These are phyloP conservation scores for Ceratocystis alfenasii DNA, from an alignment of 2,329 filamentous ascomycete genomes.

Conservation along the genomic window DNA sequence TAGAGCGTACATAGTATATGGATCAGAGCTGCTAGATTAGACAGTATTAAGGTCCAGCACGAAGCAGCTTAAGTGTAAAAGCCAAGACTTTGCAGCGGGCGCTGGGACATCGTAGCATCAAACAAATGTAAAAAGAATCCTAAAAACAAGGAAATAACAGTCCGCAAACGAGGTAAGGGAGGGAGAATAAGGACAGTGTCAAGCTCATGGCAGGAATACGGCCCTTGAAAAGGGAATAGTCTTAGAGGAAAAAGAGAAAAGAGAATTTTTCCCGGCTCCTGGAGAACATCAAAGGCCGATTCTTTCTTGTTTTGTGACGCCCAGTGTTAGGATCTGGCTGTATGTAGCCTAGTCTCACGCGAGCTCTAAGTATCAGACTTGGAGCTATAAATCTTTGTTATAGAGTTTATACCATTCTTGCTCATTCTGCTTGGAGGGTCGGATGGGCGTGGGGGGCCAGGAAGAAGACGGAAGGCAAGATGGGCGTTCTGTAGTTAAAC, in stretches of 20 bases:
- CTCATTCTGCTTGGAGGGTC: too few species aligned
- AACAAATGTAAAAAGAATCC: not conserved
- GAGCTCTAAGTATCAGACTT: not conserved
- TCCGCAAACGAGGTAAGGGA: not conserved
- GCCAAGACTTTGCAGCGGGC: slow-evolving; percentile 3
- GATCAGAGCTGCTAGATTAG: too few species aligned
- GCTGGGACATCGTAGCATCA: not conserved
- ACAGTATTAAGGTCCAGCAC: not conserved
- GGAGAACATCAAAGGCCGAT: not conserved
- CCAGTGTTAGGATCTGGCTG: not conserved
- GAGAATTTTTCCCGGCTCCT: not conserved
- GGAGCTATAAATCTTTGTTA: not conserved
- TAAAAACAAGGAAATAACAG: not conserved
- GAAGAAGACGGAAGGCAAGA: too few species aligned
- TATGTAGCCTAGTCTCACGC: not conserved
- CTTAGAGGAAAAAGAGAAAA: not conserved
- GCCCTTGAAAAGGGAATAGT: not conserved
- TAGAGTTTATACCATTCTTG: not conserved
- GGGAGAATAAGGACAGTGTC: not conserved
- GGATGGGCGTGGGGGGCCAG: too few species aligned
- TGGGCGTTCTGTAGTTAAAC: too few species aligned
- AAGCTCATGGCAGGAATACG: not conserved
- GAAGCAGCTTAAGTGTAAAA: not conserved
- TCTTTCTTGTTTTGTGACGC: not conserved
- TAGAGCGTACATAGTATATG: not conserved